These are phyloP conservation scores for Saprolegnia parasitica DNA, from an alignment of 352 stramenopile genomes.

Conservation along the genomic window DNA sequence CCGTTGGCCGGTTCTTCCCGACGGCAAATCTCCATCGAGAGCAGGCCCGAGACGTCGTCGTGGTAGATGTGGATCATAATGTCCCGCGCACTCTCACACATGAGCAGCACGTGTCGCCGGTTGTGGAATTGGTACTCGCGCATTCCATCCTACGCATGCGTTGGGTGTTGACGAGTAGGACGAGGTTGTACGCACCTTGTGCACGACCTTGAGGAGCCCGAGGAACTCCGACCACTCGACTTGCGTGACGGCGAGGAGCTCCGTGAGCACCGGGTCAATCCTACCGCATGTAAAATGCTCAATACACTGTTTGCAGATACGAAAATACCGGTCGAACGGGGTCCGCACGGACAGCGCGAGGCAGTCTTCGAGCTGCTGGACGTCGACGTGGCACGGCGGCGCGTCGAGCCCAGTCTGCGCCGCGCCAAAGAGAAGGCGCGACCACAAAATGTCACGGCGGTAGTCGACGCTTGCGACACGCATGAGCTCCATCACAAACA, in stretches of 20 bases:
- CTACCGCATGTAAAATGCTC: no score
- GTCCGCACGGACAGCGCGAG: slow-evolving; percentile 76
- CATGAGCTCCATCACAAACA: slow-evolving; percentile 76
- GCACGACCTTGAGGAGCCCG: slow-evolving; percentile 67
- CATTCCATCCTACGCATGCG: slow-evolving; percentile 41
- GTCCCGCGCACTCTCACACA: slow-evolving; percentile 78
- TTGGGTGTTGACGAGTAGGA: background rate
- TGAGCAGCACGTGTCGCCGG: slow-evolving; percentile 66
- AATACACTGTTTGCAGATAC: background rate
- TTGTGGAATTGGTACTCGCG: slow-evolving; percentile 83
- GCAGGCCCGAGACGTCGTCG: slow-evolving; percentile 6
- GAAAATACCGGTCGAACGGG: slow-evolving; percentile 42
- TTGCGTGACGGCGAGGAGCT: slow-evolving; percentile 56
- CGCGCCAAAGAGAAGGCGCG: slow-evolving; percentile 55
- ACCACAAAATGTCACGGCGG: slow-evolving; percentile 81
- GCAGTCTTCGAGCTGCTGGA: slow-evolving; percentile 81
- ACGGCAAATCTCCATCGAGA: slow-evolving; percentile 78
- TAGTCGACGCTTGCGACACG: slow-evolving; percentile 76
- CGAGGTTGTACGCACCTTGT: slow-evolving; percentile 32
- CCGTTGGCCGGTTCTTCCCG: slow-evolving; percentile 74
- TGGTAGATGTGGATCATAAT: slow-evolving; percentile 77
- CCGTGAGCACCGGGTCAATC: slow-evolving; percentile 67
- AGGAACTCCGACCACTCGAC: slow-evolving; percentile 80
- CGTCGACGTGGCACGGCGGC: slow-evolving; percentile 54
- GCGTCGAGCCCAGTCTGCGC: slow-evolving; percentile 37